phyloP scores from a whole-genome alignment of 2,329 filamentous ascomycete species.

The Emmonsiellopsis sp. region DNA sequence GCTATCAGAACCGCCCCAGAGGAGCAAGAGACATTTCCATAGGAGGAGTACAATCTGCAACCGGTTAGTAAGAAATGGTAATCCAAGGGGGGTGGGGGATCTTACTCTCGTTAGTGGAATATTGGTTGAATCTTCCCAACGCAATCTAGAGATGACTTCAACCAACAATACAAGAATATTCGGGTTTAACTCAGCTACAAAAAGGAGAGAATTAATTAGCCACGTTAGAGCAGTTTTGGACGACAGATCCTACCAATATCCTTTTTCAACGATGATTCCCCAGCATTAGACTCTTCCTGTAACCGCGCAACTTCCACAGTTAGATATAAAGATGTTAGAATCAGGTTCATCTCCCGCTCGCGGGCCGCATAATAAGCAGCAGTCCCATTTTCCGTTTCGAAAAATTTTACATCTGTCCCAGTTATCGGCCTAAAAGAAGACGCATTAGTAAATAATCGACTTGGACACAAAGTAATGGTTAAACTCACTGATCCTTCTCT shows the following conservation, averaged over 20 bases:
- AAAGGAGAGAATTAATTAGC: conserved; percentile 18
- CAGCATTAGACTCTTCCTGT: conserved; percentile 18
- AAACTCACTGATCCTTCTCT: conserved; percentile 24
- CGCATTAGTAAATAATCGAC: neutral
- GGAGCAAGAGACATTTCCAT: conserved; percentile 84
- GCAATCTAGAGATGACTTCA: conserved; percentile 56
- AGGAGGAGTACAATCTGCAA: conserved; percentile 65
- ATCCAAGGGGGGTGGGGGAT: conserved; percentile 5
- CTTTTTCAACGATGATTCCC: conserved; percentile 6
- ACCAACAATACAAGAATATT: conserved; percentile 64
- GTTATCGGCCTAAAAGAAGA: neutral
- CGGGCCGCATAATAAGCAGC: conserved; percentile 27
- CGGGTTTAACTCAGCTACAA: conserved; percentile 51
- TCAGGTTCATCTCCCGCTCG: conserved; percentile 33
- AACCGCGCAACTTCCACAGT: conserved; percentile 33
- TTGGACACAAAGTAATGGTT: neutral
- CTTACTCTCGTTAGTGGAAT: conserved; percentile 54
- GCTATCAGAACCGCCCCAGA: conserved; percentile 71
- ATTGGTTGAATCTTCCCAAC: conserved; percentile 55
- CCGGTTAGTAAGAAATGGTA: conserved; percentile 8
- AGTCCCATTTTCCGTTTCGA: conserved; percentile 23
- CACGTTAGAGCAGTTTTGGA: neutral
- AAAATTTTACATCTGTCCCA: conserved; percentile 10
- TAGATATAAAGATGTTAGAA: conserved; percentile 36
- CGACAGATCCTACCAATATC: conserved; percentile 11